A percentile compares a stretch with the other conserved stretches of the same genome.
Conservation (phyloP, 495 filamentous ascomycete genomes). For the Alectoria sarmentosa region DNA sequence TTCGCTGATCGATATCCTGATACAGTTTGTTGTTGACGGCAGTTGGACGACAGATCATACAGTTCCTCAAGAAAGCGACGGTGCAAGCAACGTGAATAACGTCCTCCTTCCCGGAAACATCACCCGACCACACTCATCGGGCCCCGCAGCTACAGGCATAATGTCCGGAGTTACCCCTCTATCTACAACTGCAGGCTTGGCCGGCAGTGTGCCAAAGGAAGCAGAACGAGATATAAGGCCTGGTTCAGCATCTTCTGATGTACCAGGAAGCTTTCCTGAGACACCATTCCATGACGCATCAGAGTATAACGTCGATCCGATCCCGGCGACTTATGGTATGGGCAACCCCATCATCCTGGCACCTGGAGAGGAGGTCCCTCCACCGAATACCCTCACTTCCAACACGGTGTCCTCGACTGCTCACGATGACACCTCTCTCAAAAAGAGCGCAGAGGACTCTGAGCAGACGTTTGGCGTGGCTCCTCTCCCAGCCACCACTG, state of each 20-base stretch:
- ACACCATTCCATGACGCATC: conserved; percentile 58
- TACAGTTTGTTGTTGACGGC: conserved; percentile 86
- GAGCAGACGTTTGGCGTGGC: conserved; percentile 27
- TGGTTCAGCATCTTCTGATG: conserved; percentile 30
- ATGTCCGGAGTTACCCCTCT: conserved; percentile 65
- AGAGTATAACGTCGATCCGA: conserved; percentile 56
- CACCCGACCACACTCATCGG: conserved; percentile 33
- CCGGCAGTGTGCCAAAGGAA: conserved; percentile 60
- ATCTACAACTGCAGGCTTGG: conserved; percentile 68
- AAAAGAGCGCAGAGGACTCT: conserved; percentile 17
- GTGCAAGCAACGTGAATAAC: conserved; percentile 78
- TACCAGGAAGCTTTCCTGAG: conserved; percentile 76
- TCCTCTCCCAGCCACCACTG: conserved; percentile 54
- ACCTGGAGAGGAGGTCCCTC: conserved; percentile 75
- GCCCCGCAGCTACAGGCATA: conserved; percentile 35
- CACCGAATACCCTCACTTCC: conserved; percentile 42
- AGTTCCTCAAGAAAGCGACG: conserved; percentile 72
- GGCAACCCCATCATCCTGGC: conserved; percentile 74
- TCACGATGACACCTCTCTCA: conserved; percentile 26
- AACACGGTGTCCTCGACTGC: conserved; percentile 44
- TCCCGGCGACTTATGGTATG: conserved; percentile 69
- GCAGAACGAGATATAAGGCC: conserved; percentile 26
- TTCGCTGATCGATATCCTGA: conserved; percentile 6
- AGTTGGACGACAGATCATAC: conserved; percentile 75
- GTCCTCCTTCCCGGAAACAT: conserved; percentile 71